Evolutionary conservation across 129 eudicot species (phyloP), one percentile per base, ranked within the genome.

Genomic region (Scalesia atractyloides): DNA sequence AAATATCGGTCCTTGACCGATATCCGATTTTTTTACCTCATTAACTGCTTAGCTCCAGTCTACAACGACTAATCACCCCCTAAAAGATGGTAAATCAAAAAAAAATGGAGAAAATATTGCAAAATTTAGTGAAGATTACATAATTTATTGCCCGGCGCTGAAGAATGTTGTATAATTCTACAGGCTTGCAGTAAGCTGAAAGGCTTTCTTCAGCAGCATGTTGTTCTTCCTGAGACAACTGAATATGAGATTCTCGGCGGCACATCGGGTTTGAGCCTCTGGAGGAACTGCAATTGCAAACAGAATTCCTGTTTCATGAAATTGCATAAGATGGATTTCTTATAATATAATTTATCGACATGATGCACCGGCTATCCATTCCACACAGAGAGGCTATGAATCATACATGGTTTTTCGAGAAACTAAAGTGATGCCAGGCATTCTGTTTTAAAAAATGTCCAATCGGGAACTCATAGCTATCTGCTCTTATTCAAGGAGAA

Each of bases 161-260:
- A 77, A 93, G 89, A 79, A 93, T 89, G 83, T 92, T 93, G 91
- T 93, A 93, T 15, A 93, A 75, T 64, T 93, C 98, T 47, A 90
- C 96, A 70, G 98, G 98, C 83, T 89, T 93, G 96, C 96, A 93
- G 64, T 89, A 93, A 33, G 69, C 79, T 56, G 97, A 70, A 69
- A 93, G 89, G 86, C 97, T 86, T 75, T 90, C 95, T 80, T 93
- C 97, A 74, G 98, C 98, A 48, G 89, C 96, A 80, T 59, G 68
- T 81, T 85, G 84, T 78, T 93, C 97, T 68, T 93, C 97, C 46
- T 83, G 73, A 46, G 96, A 86, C 84, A 93, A 84, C 51, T 80
- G 89, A 44, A 72, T 72, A 66, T 68, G 85, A 73, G 87, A 79
- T 82, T 84, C 96, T 54, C 82, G 87, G 36, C 83, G 95, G 83